phyloP scores from a whole-genome alignment of 176 grass and related monocot species.

The Oryza rufipogon region DNA sequence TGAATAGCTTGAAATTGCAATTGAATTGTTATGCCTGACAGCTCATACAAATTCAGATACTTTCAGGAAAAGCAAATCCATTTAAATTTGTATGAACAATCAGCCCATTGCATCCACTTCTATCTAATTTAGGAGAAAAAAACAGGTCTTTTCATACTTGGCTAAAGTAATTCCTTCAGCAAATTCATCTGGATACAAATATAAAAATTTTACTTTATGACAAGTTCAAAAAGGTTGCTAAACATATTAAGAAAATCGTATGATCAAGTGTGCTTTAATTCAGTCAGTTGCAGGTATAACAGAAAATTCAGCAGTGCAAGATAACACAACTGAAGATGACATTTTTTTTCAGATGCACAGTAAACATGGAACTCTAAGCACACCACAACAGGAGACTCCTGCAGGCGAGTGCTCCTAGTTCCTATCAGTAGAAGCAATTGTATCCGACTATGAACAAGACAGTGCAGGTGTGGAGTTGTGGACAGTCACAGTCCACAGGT shows the following conservation, averaged over 20 bases:
- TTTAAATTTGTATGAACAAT: background rate
- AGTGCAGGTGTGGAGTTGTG: background rate
- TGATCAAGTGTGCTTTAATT: background rate
- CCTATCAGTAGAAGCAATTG: background rate
- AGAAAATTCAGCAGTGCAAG: background rate
- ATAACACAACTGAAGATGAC: background rate
- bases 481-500: slow-evolving; percentile 32
- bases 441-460: background rate
- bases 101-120: background rate
- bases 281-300: background rate
- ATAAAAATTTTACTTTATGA: background rate
- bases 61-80: background rate
- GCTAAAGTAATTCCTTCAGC: no score
- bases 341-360: background rate
- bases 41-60: no score
- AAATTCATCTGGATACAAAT: no score
- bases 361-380: background rate
- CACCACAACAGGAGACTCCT: background rate
- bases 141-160: background rate
- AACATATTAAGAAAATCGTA: background rate
- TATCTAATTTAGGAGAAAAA: background rate
- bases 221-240: background rate
- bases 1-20: background rate
- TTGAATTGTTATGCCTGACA: background rate
- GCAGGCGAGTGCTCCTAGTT: background rate